phyloP scores from a whole-genome alignment of 495 filamentous ascomycete species.

The Cenococcum geophilum region DNA sequence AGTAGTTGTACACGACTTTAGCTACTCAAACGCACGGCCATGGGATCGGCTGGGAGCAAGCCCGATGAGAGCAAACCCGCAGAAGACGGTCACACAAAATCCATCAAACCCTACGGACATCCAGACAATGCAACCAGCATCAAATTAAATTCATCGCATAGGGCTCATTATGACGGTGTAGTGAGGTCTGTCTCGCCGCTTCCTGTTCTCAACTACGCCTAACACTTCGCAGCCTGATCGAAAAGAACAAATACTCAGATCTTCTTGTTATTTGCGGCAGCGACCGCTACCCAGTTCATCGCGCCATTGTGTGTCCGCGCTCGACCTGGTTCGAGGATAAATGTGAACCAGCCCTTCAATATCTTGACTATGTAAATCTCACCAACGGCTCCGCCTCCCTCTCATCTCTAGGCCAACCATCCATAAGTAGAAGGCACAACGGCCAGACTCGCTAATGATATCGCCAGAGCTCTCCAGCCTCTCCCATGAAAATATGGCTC shows the following conservation, averaged over 20 bases:
- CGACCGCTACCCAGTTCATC: constrained; percentile 26
- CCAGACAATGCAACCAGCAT: constrained; percentile 6
- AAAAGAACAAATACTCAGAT: constrained; percentile 27
- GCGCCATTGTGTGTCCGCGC: constrained; percentile 26
- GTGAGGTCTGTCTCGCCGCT: constrained; percentile 5
- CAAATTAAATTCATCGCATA: constrained; percentile 10
- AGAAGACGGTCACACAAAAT: neutral
- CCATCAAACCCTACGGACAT: constrained; percentile 10
- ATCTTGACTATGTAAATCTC: neutral
- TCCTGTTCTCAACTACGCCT: neutral
- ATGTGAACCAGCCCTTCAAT: neutral
- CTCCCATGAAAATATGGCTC: constrained; percentile 23
- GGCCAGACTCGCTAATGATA: neutral
- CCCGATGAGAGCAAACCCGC: neutral
- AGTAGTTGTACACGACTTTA: no score
- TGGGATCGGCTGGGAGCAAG: constrained; percentile 13
- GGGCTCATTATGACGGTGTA: constrained; percentile 15
- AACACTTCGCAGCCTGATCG: constrained; percentile 8
- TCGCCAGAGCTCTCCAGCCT: constrained; percentile 12
- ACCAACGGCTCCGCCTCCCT: no score
- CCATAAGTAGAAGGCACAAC: neutral
- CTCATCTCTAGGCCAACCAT: neutral
- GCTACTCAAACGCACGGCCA: neutral
- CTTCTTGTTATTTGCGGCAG: constrained; percentile 17
- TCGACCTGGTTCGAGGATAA: constrained; percentile 9